Evolutionary conservation across 2,329 filamentous ascomycete genomes (phyloP).

Genomic region (Leptodontidium sp.): DNA sequence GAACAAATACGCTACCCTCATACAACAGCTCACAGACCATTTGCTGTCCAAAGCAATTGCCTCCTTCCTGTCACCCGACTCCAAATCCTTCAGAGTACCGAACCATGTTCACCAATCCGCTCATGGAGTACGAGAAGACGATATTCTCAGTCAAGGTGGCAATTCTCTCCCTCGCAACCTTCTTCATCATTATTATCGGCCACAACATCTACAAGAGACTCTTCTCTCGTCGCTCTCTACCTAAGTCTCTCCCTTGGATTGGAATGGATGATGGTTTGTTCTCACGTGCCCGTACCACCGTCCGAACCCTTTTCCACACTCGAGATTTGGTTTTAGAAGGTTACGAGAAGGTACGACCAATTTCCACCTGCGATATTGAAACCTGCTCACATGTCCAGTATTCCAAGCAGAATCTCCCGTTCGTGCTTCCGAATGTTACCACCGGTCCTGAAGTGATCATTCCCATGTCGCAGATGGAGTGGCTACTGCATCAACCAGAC

Average conservation of each 20-base stretch:
- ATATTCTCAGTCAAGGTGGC: not conserved
- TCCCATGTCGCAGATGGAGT: conserved; percentile 51
- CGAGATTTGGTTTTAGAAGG: conserved; percentile 35
- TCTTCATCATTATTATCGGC: not conserved
- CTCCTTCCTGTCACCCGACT: not conserved
- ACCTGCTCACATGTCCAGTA: conserved; percentile 46
- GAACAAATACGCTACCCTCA: not conserved
- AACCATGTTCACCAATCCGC: not conserved
- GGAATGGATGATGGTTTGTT: conserved; percentile 24
- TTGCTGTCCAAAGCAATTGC: no score
- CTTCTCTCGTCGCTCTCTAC: conserved; percentile 31
- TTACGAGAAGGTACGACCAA: conserved; percentile 34
- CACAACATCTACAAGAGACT: conserved; percentile 29
- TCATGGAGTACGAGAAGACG: not conserved
- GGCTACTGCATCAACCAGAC: conserved; percentile 53
- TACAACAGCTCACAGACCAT: not conserved
- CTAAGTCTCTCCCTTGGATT: conserved; percentile 34
- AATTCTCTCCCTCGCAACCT: not conserved
- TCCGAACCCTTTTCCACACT: conserved; percentile 32
- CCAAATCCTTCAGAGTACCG: not conserved
- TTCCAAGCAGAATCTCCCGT: conserved; percentile 52
- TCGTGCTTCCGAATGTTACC: conserved; percentile 52
- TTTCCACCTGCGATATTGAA: not conserved
- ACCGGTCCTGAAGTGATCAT: conserved; percentile 53
- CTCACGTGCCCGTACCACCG: conserved; percentile 32